Evolutionary conservation across 202 grass and related monocot species (phyloP).

Genomic region (Panicum hallii): DNA sequence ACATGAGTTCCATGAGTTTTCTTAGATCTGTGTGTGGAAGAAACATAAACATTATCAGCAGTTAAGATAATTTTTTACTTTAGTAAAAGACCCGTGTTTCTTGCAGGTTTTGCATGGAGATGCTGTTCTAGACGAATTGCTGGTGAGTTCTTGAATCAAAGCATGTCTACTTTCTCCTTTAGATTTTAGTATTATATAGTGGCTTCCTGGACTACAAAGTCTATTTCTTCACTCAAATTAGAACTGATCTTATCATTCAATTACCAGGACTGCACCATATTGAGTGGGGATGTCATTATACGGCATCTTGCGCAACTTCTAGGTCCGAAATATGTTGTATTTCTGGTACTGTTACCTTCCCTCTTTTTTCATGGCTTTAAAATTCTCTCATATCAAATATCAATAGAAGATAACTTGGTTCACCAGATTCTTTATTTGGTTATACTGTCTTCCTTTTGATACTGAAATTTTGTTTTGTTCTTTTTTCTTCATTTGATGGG

Average conservation of each 20-base stretch:
- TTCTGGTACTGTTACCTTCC: slow-evolving; percentile 73
- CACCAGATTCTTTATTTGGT: slow-evolving; percentile 12
- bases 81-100: slow-evolving; percentile 23
- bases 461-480: background rate
- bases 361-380: slow-evolving; percentile 35
- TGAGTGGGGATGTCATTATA: slow-evolving; percentile 97
- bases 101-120: slow-evolving; percentile 95
- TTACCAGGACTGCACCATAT: slow-evolving; percentile 90
- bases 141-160: slow-evolving; percentile 55
- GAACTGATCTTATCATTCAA: slow-evolving; percentile 57
- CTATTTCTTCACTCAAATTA: slow-evolving; percentile 27
- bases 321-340: slow-evolving; percentile 83
- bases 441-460: slow-evolving; percentile 19
- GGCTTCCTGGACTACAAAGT: background rate
- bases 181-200: slow-evolving; percentile 12
- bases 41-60: slow-evolving; percentile 2
- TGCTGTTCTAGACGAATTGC: slow-evolving; percentile 83
- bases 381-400: background rate
- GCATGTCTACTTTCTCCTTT: slow-evolving; percentile 2
- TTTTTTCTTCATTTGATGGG: slow-evolving; percentile 16
- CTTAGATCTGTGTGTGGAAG: slow-evolving; percentile 6
- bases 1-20: slow-evolving; percentile 17
- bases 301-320: slow-evolving; percentile 87
- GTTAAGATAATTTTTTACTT: background rate
- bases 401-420: background rate